These are phyloP conservation scores for Penicillium samsonianum DNA, from an alignment of 495 filamentous ascomycete species.

Conservation along the genomic window DNA sequence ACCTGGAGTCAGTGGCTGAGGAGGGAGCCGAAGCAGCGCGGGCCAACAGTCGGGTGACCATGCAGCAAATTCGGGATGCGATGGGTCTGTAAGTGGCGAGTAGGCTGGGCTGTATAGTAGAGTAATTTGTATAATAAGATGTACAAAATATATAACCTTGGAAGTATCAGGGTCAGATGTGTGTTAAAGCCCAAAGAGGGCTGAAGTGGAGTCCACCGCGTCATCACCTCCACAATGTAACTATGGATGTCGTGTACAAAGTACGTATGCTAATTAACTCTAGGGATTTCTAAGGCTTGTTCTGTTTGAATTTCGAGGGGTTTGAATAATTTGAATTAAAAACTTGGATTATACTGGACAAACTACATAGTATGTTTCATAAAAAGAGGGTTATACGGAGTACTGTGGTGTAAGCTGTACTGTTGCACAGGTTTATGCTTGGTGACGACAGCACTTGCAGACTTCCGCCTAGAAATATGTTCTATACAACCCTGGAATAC, in stretches of 20 bases:
- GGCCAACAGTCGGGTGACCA: constrained; percentile 65
- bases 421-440: no score
- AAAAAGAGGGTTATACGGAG: no score
- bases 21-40: constrained; percentile 62
- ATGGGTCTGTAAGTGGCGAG: constrained; percentile 56
- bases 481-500: no score
- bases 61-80: constrained; percentile 60
- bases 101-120: neutral
- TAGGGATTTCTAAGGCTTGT: no score
- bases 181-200: constrained; percentile 3
- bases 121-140: neutral
- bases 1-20: constrained; percentile 60
- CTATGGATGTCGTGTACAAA: no score
- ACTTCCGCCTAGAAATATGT: neutral
- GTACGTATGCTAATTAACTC: constrained; percentile 15
- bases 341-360: no score
- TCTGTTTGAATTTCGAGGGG: no score
- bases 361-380: no score
- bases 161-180: neutral
- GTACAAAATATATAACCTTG: neutral
- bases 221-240: constrained; percentile 26
- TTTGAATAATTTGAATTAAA: no score
- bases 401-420: no score
- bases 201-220: constrained; percentile 25
- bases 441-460: constrained; percentile 17